Percentiles rank a stretch among this genome's conserved stretches.
phyloP scores from a whole-genome alignment of 176 grass and related monocot genomes.

The Bolboschoenus planiculmis region DNA sequence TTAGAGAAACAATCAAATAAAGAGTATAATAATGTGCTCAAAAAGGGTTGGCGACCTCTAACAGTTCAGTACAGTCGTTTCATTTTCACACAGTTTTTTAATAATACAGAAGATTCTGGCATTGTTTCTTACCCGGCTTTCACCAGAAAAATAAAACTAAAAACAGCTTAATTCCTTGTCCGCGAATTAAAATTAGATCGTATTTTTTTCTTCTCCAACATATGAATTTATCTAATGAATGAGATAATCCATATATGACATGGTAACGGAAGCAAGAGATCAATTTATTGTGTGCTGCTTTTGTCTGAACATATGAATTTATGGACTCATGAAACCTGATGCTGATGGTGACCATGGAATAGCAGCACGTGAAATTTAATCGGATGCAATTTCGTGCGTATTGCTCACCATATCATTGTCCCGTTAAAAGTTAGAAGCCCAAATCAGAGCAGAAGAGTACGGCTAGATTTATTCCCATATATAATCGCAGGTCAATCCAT shows the following conservation, averaged over 20 bases:
- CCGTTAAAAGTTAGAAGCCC: not conserved
- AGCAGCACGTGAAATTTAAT: no score
- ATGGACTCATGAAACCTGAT: no score
- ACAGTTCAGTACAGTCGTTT: not conserved
- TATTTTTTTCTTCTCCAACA: not conserved
- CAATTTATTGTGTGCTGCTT: no score
- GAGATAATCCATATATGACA: no score
- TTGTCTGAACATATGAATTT: no score
- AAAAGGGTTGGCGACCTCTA: not conserved
- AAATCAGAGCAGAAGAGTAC: not conserved
- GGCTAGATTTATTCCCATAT: not conserved
- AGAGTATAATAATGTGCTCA: not conserved
- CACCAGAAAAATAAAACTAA: not conserved
- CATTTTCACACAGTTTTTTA: not conserved
- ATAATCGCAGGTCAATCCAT: not conserved
- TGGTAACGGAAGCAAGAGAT: not conserved
- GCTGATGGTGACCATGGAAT: no score
- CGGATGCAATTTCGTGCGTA: no score
- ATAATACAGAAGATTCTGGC: not conserved
- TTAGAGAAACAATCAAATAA: no score
- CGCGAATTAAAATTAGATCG: no score
- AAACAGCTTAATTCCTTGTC: no score
- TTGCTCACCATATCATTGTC: no score
- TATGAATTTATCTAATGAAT: not conserved
- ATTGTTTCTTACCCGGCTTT: not conserved